Evolutionary conservation across 129 eudicot species (phyloP), one percentile per base, ranked within the genome.

Genomic region (Calendula officinalis): DNA sequence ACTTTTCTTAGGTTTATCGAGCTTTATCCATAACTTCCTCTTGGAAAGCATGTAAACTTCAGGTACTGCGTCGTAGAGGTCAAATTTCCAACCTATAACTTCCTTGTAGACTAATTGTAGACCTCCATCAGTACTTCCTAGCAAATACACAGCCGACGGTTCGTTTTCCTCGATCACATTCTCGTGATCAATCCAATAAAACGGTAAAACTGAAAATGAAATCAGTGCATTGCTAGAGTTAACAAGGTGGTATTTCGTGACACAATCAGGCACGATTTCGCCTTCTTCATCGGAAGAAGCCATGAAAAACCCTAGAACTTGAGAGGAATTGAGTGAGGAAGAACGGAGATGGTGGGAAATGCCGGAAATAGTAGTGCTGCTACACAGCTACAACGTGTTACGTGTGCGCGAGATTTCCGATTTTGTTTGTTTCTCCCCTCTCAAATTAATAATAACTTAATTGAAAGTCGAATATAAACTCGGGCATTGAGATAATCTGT

Each of bases 231-330:
- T 64, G 3, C 17, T 57, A 33, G 60, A 9, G 73, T 81, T 62
- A 30, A 83, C 61, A 37, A 82, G 66, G 4, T 70, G 62, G 72
- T 83, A 89, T 35, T 77, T 68, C 62, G 83, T 80, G 51, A 85
- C 83, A 3, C 48, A 44, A 7, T 76, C 79, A 0, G 84, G 84
- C 6, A 78, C 7, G 64, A 85, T 71, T 73, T 83, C 95, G 14
- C 90, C 90, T 64, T 85, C 97, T 74, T 85, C 95, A 7, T 83
- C 95, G 1, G 86, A 89, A 14, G 87, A 76, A 12, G 68, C 87
- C 86, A 86, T 49, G 17, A 62, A 6, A 17, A 63, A 63, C 77
- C 77, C 77, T 72, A 63, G 70, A 62, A 63, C 33, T 9, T 81
- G 90, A 14, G 84, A n/a, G 78, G 2, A 41, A 39, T n/a, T 30